Percentiles rank a stretch among this genome's conserved stretches.
Evolutionary conservation across 805 yeast species (phyloP).

Genomic region (Metschnikowia santaceciliae): DNA sequence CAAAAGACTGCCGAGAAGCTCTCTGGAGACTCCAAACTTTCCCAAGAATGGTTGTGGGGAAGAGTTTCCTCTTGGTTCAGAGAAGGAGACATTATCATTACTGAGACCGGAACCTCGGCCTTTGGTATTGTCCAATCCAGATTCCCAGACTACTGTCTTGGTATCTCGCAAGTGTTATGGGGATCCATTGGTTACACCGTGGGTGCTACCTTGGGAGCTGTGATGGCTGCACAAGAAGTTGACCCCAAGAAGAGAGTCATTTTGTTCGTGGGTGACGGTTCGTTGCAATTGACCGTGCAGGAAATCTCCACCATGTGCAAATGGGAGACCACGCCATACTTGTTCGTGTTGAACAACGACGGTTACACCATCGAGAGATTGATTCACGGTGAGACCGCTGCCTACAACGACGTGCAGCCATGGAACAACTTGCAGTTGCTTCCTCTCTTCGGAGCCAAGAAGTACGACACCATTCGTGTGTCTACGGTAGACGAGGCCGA

Average conservation of each 20-base stretch:
- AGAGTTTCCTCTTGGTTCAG: slow-evolving; percentile 23
- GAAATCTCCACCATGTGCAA: slow-evolving; percentile 38
- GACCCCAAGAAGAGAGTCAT: slow-evolving; percentile 31
- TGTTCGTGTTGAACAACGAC: slow-evolving; percentile 38
- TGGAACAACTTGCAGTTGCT: slow-evolving; percentile 35
- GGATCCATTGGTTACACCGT: slow-evolving; percentile 28
- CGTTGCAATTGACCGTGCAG: slow-evolving; percentile 40
- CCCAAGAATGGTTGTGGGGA: slow-evolving; percentile 27
- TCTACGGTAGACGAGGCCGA: slow-evolving; percentile 25
- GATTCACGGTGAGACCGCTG: slow-evolving; percentile 36
- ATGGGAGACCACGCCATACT: slow-evolving; percentile 31
- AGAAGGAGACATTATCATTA: slow-evolving; percentile 26
- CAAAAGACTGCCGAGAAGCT: slow-evolving; percentile 45
- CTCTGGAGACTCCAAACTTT: slow-evolving; percentile 23
- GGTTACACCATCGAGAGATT: slow-evolving; percentile 40
- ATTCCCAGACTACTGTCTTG: slow-evolving; percentile 23
- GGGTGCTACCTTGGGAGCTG: slow-evolving; percentile 29
- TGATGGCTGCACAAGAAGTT: slow-evolving; percentile 25
- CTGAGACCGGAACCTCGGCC: slow-evolving; percentile 28
- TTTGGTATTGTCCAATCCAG: slow-evolving; percentile 26
- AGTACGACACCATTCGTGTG: slow-evolving; percentile 26
- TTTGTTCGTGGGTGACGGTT: slow-evolving; percentile 41
- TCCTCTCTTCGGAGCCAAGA: slow-evolving; percentile 29
- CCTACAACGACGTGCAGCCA: slow-evolving; percentile 36
- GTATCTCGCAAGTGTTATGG: slow-evolving; percentile 27